phyloP scores from a whole-genome alignment of 768 basidiomycete species.

The Lanmaoa rubissima region DNA sequence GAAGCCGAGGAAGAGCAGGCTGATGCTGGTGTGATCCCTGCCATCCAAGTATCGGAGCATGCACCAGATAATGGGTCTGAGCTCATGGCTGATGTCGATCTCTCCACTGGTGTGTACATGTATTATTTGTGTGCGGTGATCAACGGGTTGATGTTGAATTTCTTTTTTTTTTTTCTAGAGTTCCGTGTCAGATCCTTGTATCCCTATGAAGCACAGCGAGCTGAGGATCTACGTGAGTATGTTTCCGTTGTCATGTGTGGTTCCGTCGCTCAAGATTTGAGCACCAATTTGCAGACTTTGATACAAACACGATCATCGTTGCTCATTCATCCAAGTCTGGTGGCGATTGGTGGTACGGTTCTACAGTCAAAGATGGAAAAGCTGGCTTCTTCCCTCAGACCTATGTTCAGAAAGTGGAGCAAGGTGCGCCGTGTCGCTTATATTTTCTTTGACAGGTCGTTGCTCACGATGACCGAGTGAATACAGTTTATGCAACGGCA shows the following conservation, averaged over 20 bases:
- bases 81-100: conserved; percentile 72
- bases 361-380: conserved; percentile 56
- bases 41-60: conserved; percentile 55
- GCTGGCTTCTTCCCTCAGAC: conserved; percentile 89
- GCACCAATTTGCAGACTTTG: conserved; percentile 56
- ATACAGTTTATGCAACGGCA: conserved; percentile 68
- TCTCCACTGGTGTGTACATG: conserved; percentile 47
- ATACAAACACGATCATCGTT: conserved; percentile 69
- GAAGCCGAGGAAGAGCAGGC: conserved; percentile 58
- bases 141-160: conserved; percentile 1
- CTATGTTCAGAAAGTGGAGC: conserved; percentile 73
- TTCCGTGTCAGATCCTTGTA: conserved; percentile 79
- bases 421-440: conserved; percentile 40
- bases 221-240: conserved; percentile 81
- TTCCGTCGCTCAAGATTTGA: conserved; percentile 2
- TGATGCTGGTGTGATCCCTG: conserved; percentile 39
- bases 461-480: not conserved
- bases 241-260: not conserved
- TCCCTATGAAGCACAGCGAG: conserved; percentile 79
- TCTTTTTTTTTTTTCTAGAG: conserved; percentile 40
- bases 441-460: not conserved
- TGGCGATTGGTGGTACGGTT: conserved; percentile 95
- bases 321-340: conserved; percentile 85
- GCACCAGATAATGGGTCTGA: conserved; percentile 42
- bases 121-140: not conserved